A percentile compares a stretch with the other conserved stretches of the same genome.
phyloP scores from a whole-genome alignment of 2,329 filamentous ascomycete species.

The Thielaviopsis populi region DNA sequence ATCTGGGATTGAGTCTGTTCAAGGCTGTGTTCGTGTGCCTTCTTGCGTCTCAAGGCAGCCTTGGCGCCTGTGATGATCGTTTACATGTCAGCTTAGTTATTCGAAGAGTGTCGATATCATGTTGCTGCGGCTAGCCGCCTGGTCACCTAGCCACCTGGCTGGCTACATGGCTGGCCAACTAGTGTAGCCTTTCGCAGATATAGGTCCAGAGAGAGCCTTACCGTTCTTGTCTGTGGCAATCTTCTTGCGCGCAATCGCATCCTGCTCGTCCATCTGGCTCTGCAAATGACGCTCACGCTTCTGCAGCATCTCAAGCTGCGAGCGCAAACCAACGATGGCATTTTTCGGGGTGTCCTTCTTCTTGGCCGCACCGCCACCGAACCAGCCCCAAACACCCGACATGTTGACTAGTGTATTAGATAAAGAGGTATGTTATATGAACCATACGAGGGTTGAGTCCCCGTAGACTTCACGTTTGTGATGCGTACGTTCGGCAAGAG shows the following conservation, averaged over 20 bases:
- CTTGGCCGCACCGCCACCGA: conserved; percentile 67
- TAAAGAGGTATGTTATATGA: background rate
- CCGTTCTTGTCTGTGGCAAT: conserved; percentile 80
- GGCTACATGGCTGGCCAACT: background rate
- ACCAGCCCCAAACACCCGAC: conserved; percentile 57
- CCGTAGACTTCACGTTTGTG: background rate
- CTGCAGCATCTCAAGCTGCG: conserved; percentile 92
- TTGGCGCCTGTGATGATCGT: conserved; percentile 57
- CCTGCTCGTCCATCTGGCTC: conserved; percentile 85
- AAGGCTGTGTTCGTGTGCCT: conserved; percentile 78
- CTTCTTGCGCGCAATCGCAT: conserved; percentile 74
- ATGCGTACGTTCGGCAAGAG: background rate
- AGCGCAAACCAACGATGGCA: conserved; percentile 75
- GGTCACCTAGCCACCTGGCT: background rate
- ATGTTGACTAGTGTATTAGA: conserved; percentile 6
- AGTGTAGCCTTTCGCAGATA: conserved; percentile 11
- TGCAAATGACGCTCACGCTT: conserved; percentile 88
- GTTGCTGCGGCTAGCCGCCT: background rate
- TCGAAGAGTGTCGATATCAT: background rate
- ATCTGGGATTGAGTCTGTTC: conserved; percentile 87
- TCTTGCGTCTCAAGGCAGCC: conserved; percentile 82
- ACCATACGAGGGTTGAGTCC: background rate
- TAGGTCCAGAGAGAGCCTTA: conserved; percentile 32
- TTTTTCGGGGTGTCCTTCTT: conserved; percentile 95
- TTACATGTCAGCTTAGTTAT: background rate